Evolutionary conservation across 805 yeast genomes (phyloP).

Genomic region (Saccharomycopsis schoenii): DNA sequence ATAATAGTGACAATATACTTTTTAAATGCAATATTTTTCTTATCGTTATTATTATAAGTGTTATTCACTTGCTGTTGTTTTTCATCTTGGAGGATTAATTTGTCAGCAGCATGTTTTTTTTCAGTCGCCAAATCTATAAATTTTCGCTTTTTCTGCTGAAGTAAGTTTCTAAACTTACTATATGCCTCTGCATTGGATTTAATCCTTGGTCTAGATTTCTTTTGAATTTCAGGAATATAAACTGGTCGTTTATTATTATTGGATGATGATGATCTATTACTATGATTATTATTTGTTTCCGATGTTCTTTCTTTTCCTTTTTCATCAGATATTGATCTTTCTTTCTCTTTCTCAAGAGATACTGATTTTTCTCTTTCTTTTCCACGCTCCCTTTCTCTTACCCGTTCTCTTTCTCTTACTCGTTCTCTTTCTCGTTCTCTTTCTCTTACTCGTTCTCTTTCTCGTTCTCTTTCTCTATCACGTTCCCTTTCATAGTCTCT

Average conservation of each 20-base stretch:
- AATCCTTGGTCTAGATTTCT: background rate
- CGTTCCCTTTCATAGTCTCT: background rate
- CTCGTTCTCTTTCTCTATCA: background rate
- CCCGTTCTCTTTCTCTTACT: background rate
- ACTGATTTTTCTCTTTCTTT: background rate
- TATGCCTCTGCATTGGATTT: background rate
- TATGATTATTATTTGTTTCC: background rate
- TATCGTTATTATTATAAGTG: background rate
- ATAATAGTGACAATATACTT: background rate
- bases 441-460: background rate
- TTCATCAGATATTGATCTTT: background rate
- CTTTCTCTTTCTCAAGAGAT: background rate
- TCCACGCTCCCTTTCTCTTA: background rate
- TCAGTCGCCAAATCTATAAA: slow-evolving; percentile 7
- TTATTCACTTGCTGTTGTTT: background rate
- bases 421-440: background rate
- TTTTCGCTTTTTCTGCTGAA: slow-evolving; percentile 2
- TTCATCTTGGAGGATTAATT: slow-evolving; percentile 1
- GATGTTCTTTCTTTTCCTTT: too few species aligned
- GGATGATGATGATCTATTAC: background rate
- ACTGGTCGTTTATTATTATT: background rate
- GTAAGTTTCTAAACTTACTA: background rate
- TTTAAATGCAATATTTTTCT: background rate
- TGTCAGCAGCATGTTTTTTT: slow-evolving; percentile 15
- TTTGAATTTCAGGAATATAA: background rate